Conservation (phyloP, 306 rosid species). For the Dryas alaskensis region DNA sequence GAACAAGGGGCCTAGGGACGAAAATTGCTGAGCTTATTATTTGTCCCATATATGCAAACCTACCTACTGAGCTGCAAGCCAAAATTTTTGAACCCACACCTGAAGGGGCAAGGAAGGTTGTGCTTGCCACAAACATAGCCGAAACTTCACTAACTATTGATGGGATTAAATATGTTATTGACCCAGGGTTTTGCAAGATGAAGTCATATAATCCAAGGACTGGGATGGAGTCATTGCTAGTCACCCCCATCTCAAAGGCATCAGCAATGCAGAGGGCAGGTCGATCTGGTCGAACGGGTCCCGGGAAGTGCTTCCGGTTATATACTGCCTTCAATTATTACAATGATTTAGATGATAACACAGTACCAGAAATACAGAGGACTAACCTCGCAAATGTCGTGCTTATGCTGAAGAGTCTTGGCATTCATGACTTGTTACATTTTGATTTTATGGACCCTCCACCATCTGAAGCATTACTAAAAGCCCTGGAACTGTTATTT, state of each 20-base stretch:
- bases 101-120: conserved; percentile 93
- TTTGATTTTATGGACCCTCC: conserved; percentile 99
- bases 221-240: conserved; percentile 86
- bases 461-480: conserved; percentile 86
- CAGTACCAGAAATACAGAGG: conserved; percentile 88
- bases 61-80: conserved; percentile 91
- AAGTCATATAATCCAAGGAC: conserved; percentile 81
- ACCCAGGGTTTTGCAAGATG: conserved; percentile 89
- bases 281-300: conserved; percentile 95
- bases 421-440: conserved; percentile 72
- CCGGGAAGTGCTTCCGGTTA: conserved; percentile 90
- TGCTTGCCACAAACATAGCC: conserved; percentile 95
- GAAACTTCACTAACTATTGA: conserved; percentile 95
- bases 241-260: conserved; percentile 92
- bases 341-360: conserved; percentile 80
- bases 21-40: conserved; percentile 91
- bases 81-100: conserved; percentile 97
- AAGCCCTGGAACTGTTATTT: conserved; percentile 85
- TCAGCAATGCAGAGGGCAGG: conserved; percentile 97
- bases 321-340: conserved; percentile 73
- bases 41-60: conserved; percentile 94
- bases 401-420: conserved; percentile 81
- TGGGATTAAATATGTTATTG: conserved; percentile 95
- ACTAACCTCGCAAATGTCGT: conserved; percentile 94
- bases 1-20: conserved; percentile 83